Evolutionary conservation across 2,329 filamentous ascomycete genomes (phyloP), one percentile per base, ranked within the genome.

Genomic region (Venturia asperata): DNA sequence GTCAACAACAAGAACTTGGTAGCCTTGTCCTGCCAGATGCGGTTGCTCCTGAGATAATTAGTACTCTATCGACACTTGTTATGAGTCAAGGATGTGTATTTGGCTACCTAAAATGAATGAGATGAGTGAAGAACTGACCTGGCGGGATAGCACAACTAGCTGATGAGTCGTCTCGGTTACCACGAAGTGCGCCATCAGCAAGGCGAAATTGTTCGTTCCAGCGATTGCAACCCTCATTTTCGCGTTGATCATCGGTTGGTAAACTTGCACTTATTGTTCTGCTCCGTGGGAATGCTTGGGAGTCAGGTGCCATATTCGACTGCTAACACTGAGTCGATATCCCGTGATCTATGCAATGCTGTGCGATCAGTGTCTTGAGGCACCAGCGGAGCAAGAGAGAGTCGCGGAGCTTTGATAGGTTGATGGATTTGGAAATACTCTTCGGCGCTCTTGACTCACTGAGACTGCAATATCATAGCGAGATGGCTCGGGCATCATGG

Each of bases 1-100:
- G 76, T 91, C 80, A n/a, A 91, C 86, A 49, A 84, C 78, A 65
- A 85, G 79, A 60, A 90, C 84, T 73, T 91, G 88, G 69, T 87
- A 87, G 58, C 81, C 83, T 66, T 81, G 79, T 15, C 77, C 72
- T 58, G 79, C 78, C 65, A 87, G 81, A 67, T 82, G 80, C 45
- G 82, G 78, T 69, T 85, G 83, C 58, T 75, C 71, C 85, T 66
- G n/a, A 27, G 11, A 15, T 19, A n/a, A 30, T 55, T 37, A 52
- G 34, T 21, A 3, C 6, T 9, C 52, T 52, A 5, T 27, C 5
- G 3, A 62, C 10, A 24, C 3, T 19, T 63, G n/a, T 4, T 10
- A 27, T 49, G 41, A 24, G 1, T 45, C 11, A 52, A 52, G 5
- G 2, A 10, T 10, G 39, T 15, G 39, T 15, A 41, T 41, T 27